These are phyloP conservation scores for Gorgonomyces haynaldii DNA, from an alignment of 192 early-diverging fungal species.

Conservation along the genomic window DNA sequence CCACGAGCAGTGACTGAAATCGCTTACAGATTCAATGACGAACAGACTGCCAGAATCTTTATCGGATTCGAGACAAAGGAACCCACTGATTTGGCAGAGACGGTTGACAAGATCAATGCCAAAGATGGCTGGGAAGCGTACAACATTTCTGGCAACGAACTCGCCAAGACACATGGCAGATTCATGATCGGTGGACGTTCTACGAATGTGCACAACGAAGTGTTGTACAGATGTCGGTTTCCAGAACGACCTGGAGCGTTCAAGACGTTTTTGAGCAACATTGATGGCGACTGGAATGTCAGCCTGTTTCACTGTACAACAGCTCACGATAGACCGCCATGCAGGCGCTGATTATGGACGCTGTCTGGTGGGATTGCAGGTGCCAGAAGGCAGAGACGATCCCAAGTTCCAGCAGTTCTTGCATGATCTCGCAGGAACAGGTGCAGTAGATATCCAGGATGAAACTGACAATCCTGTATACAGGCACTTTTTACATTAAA, in stretches of 20 bases:
- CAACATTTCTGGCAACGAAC: slow-evolving; percentile 33
- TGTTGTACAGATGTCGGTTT: slow-evolving; percentile 29
- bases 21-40: slow-evolving; percentile 29
- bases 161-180: slow-evolving; percentile 30
- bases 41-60: slow-evolving; percentile 22
- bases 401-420: slow-evolving; percentile 14
- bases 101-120: slow-evolving; percentile 11
- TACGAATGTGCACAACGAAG: slow-evolving; percentile 12
- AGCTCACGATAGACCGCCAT: slow-evolving; percentile 21
- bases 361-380: slow-evolving; percentile 32
- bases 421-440: slow-evolving; percentile 11
- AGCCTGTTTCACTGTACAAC: slow-evolving; percentile 31
- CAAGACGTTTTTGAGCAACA: slow-evolving; percentile 14
- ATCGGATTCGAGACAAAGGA: slow-evolving; percentile 26
- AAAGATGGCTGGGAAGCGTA: slow-evolving; percentile 14
- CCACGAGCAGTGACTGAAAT: slow-evolving; percentile 35
- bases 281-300: slow-evolving; percentile 30
- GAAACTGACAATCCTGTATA: slow-evolving; percentile 5
- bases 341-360: slow-evolving; percentile 28
- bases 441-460: background rate
- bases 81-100: background rate
- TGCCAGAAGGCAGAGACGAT: slow-evolving; percentile 16
- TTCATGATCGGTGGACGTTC: slow-evolving; percentile 29
- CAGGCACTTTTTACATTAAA: slow-evolving; percentile 2
- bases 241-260: slow-evolving; percentile 36